These are phyloP conservation scores for Eutrema heterophyllum DNA, from an alignment of 345 rosid species.

Conservation along the genomic window DNA sequence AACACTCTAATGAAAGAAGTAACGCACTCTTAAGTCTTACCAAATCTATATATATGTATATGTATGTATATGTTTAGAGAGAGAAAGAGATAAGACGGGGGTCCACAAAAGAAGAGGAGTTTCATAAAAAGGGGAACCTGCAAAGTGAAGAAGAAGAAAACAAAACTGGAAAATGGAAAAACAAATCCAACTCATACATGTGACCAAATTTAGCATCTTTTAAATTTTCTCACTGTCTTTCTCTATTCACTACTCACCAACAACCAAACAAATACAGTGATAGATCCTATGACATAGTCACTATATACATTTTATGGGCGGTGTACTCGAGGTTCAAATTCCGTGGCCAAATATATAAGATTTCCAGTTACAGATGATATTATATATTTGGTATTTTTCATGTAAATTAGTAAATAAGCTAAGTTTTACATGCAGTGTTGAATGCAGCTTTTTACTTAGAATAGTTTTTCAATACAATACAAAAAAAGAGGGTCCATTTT, in stretches of 20 bases:
- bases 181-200: slow-evolving; percentile 39
- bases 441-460: slow-evolving; percentile 18
- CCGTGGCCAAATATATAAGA: slow-evolving; percentile 10
- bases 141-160: slow-evolving; percentile 38
- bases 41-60: not conserved
- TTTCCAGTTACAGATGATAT: slow-evolving; percentile 22
- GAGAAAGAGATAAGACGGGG: slow-evolving; percentile 22
- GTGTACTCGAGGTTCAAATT: slow-evolving; percentile 34
- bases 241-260: slow-evolving; percentile 31
- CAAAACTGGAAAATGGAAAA: slow-evolving; percentile 37
- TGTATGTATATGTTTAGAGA: slow-evolving; percentile 12
- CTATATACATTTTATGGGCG: slow-evolving; percentile 33
- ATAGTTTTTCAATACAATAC: slow-evolving; percentile 11
- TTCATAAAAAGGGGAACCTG: slow-evolving; percentile 39
- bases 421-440: slow-evolving; percentile 24
- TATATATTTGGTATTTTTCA: slow-evolving; percentile 21
- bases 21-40: slow-evolving; percentile 13
- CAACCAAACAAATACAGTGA: slow-evolving; percentile 33
- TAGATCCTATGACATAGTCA: slow-evolving; percentile 29
- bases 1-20: slow-evolving; percentile 17
- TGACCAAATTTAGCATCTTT: slow-evolving; percentile 39
- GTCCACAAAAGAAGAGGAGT: slow-evolving; percentile 23
- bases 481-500: slow-evolving; percentile 23
- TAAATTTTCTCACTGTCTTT: slow-evolving; percentile 23
- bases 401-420: slow-evolving; percentile 11